Evolutionary conservation across 768 basidiomycete genomes (phyloP), one percentile per base, ranked within the genome.

Genomic region (Lactifluus piperatus): DNA sequence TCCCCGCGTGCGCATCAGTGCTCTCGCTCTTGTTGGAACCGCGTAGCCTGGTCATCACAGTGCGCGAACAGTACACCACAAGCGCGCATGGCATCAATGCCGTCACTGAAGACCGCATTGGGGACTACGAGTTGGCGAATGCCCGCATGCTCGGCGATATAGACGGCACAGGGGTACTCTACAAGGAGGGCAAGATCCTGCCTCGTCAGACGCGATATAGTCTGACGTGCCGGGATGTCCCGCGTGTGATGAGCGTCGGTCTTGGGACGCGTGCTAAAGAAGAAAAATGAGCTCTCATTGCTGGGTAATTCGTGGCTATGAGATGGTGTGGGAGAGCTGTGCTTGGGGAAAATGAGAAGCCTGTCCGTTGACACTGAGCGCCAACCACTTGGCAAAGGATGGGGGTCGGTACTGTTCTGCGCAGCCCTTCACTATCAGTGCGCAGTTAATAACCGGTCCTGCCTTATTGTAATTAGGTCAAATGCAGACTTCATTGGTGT

Each of bases 31-130:
- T 94, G 24, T 77, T 97, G 61, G 90, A 97, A 68, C 88, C 88
- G 47, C 82, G 94, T 47, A 93, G 91, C 63, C 80, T 91, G 27
- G 75, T 97, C 64, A 81, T 97, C 65, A 88, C 93, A 20, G 80
- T 76, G 22, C 77, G 77, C 2, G 71, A 76, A 16, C 75, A 94
- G 63, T 97, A 97, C 70, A 76, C 78, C 0, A 73, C 78, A 0
- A 81, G 85, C 67, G 73, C 95, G 54, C 94, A 95, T 66, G 91
- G 91, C n/a, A 94, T 94, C 64, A 76, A 83, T 53, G 81, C 76
- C 18, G 65, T 76, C 29, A 72, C 70, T 27, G 75, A 76, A 55
- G 91, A 93, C 68, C 65, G 61, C 24, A 67, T 71, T 32, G 71
- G 64, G 20, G 53, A 65, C 18, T 64, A 66, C 24, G 48, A 50